Conservation (phyloP, 345 rosid species). For the Populus tremula region DNA sequence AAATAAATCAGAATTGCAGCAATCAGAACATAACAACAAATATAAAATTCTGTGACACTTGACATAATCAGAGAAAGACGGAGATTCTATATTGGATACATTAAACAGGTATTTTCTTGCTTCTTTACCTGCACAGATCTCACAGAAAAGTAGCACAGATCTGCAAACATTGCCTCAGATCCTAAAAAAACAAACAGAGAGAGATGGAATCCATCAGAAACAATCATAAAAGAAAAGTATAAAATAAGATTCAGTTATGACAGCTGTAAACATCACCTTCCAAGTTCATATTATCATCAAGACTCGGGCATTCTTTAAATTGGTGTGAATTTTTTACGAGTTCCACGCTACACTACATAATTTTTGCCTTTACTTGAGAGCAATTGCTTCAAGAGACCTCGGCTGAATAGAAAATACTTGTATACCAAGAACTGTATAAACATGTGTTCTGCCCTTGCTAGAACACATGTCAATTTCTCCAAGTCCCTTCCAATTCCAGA, state of each 20-base stretch:
- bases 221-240: slow-evolving; percentile 1
- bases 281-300: not conserved
- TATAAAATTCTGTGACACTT: slow-evolving; percentile 1
- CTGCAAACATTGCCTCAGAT: slow-evolving; percentile 99
- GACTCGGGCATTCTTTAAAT: not conserved
- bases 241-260: slow-evolving; percentile 2
- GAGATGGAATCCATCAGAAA: slow-evolving; percentile 18
- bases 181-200: slow-evolving; percentile 41
- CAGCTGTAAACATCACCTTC: slow-evolving; percentile 1
- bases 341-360: not conserved
- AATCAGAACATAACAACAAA: slow-evolving; percentile 12
- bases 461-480: not conserved
- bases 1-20: slow-evolving; percentile 31
- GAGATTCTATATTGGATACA: slow-evolving; percentile 11
- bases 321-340: not conserved
- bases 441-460: not conserved
- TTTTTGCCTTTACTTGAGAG: not conserved
- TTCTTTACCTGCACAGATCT: slow-evolving; percentile 88
- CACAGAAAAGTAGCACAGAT: slow-evolving; percentile 96
- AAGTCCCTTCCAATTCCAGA: not conserved
- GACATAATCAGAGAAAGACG: not conserved
- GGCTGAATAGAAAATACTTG: not conserved
- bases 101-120: slow-evolving; percentile 19
- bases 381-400: not conserved
- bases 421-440: not conserved